These are phyloP conservation scores for Oryza nivara DNA, from an alignment of 176 grass and related monocot genomes.

Conservation along the genomic window DNA sequence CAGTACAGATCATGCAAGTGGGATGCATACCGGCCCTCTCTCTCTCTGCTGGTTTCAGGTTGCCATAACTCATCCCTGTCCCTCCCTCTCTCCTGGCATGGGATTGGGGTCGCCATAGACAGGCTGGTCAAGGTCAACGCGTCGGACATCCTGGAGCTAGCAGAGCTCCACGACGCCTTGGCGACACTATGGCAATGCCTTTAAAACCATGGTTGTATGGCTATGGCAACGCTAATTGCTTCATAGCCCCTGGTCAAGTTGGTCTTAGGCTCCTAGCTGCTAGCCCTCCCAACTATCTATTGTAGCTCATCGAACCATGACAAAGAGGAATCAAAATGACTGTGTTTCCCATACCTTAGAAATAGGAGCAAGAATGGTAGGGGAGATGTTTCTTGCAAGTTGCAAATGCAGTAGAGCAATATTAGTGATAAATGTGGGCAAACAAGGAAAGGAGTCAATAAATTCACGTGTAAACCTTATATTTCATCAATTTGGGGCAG, in stretches of 20 bases:
- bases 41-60: too few relatives aligned
- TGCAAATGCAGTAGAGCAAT: not conserved
- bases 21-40: not conserved
- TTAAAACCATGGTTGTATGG: not conserved
- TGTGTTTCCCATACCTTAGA: not conserved
- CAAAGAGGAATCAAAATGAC: not conserved
- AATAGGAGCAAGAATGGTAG: not conserved
- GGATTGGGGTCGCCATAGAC: too few relatives aligned
- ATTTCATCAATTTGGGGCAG: not conserved
- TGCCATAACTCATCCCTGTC: too few relatives aligned
- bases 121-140: too few relatives aligned
- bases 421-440: not conserved
- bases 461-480: conserved; percentile 4
- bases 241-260: not conserved
- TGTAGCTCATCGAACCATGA: too few relatives aligned
- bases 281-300: not conserved
- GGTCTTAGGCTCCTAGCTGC: not conserved
- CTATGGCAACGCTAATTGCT: not conserved
- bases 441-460: conserved; percentile 4
- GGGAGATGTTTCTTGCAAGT: not conserved
- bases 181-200: too few relatives aligned
- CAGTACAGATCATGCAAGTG: not conserved
- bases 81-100: too few relatives aligned
- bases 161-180: too few relatives aligned
- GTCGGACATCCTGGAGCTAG: too few relatives aligned